A percentile compares a stretch with the other conserved stretches of the same genome.
Evolutionary conservation across 176 grass and related monocot species (phyloP).

Genomic region (Oryza australiensis): DNA sequence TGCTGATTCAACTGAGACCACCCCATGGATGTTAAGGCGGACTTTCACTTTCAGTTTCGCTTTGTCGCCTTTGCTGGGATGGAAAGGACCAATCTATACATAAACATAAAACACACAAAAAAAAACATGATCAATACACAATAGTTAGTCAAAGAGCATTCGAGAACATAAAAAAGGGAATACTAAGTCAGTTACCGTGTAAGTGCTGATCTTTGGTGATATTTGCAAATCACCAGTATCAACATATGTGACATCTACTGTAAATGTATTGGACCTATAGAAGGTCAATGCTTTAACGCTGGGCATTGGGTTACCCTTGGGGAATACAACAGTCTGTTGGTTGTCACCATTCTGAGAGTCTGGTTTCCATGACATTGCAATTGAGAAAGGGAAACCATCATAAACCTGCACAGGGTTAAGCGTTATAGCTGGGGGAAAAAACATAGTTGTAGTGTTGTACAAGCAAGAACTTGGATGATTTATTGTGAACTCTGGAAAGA

Average conservation of each 20-base stretch:
- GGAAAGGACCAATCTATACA: constrained; percentile 76
- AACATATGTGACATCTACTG: constrained; percentile 64
- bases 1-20: constrained; percentile 85
- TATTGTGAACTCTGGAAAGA: neutral
- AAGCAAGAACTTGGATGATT: neutral
- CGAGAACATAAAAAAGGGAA: neutral
- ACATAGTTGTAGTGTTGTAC: neutral
- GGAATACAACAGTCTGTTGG: constrained; percentile 74
- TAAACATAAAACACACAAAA: neutral
- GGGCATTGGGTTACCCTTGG: constrained; percentile 71
- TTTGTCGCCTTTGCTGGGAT: constrained; percentile 62
- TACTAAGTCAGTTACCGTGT: constrained; percentile 48
- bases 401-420: constrained; percentile 56
- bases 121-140: neutral
- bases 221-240: constrained; percentile 51
- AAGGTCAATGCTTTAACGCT: constrained; percentile 80
- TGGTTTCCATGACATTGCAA: constrained; percentile 81
- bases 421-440: neutral
- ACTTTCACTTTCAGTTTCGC: constrained; percentile 88
- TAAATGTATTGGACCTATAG: constrained; percentile 65
- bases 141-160: neutral
- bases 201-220: constrained; percentile 74
- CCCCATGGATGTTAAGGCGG: constrained; percentile 82
- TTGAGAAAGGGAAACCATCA: constrained; percentile 78
- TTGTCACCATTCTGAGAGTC: constrained; percentile 54